These are phyloP conservation scores for Aspergillus nomiae DNA, from an alignment of 2,329 filamentous ascomycete genomes.

Conservation along the genomic window DNA sequence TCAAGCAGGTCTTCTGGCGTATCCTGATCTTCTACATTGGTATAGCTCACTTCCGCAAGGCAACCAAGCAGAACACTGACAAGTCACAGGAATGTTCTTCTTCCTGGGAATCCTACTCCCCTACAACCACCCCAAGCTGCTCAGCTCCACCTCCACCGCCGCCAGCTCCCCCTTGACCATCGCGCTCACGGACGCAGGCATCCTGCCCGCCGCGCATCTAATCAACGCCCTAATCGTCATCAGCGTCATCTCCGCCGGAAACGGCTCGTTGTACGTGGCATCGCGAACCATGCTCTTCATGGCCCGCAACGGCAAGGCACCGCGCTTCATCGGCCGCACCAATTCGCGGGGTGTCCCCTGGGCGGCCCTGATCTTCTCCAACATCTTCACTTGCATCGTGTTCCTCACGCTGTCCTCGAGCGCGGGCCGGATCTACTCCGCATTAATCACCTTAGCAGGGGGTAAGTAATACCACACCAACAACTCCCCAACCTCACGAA, in stretches of 20 bases:
- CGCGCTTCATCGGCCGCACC: slow-evolving; percentile 68
- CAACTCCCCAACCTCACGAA: not conserved
- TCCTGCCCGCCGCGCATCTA: slow-evolving; percentile 71
- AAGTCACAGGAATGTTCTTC: slow-evolving; percentile 60
- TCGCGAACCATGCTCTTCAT: slow-evolving; percentile 75
- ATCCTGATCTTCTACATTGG: slow-evolving; percentile 62
- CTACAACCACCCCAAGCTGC: slow-evolving; percentile 64
- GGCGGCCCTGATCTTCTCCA: slow-evolving; percentile 67
- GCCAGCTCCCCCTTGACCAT: slow-evolving; percentile 74
- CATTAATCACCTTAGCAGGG: slow-evolving; percentile 37
- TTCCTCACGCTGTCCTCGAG: slow-evolving; percentile 34
- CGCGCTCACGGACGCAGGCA: slow-evolving; percentile 73
- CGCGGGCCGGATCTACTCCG: slow-evolving; percentile 33
- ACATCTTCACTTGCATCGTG: slow-evolving; percentile 60
- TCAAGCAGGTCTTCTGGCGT: slow-evolving; percentile 44
- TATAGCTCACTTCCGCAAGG: slow-evolving; percentile 1
- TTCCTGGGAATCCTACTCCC: slow-evolving; percentile 76
- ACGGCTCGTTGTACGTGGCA: slow-evolving; percentile 76
- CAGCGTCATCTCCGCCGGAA: slow-evolving; percentile 71
- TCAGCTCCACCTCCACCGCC: slow-evolving; percentile 63
- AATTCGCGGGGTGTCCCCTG: slow-evolving; percentile 63
- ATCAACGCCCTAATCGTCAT: slow-evolving; percentile 78
- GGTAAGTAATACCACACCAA: slow-evolving; percentile 20
- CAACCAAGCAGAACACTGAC: not conserved
- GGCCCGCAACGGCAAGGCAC: slow-evolving; percentile 72